These are phyloP conservation scores for Tubosaeta brunneosetosa DNA, from an alignment of 768 basidiomycete species.

Conservation along the genomic window DNA sequence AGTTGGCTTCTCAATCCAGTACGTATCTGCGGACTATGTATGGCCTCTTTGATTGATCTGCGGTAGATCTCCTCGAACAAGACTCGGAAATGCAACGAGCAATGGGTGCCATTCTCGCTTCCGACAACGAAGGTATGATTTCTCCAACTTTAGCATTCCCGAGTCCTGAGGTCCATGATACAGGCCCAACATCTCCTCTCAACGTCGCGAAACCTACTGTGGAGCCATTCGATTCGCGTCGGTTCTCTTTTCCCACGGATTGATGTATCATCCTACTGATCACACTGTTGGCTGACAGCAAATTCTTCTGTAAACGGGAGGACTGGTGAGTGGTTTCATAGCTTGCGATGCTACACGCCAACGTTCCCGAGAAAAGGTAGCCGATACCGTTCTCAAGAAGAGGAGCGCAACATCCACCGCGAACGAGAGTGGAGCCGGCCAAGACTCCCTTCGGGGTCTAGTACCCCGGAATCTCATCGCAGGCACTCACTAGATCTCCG, in stretches of 20 bases:
- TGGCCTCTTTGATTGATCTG: constrained; percentile 1
- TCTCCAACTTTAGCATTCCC: neutral
- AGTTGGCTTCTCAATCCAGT: constrained; percentile 53
- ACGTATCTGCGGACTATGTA: constrained; percentile 15
- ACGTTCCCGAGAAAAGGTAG: constrained; percentile 18
- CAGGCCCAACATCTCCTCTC: constrained; percentile 13
- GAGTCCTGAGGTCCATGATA: neutral
- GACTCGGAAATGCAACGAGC: constrained; percentile 71
- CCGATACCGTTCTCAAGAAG: constrained; percentile 27
- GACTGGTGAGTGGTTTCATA: constrained; percentile 22
- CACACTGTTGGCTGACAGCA: constrained; percentile 20
- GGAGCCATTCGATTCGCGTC: constrained; percentile 8
- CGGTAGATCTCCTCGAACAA: constrained; percentile 58
- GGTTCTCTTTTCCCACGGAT: constrained; percentile 13
- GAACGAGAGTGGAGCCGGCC: constrained; percentile 48
- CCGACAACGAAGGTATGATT: constrained; percentile 37
- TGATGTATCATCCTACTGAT: neutral
- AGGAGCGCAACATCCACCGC: constrained; percentile 36
- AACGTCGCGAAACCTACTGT: constrained; percentile 3
- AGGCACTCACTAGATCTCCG: constrained; percentile 24
- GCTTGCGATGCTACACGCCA: neutral
- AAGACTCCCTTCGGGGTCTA: constrained; percentile 23
- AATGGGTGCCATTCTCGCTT: constrained; percentile 53
- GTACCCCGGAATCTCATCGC: constrained; percentile 22
- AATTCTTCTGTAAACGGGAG: constrained; percentile 13